phyloP scores from a whole-genome alignment of 2,329 filamentous ascomycete genomes.

The Coniochaeta sp. region DNA sequence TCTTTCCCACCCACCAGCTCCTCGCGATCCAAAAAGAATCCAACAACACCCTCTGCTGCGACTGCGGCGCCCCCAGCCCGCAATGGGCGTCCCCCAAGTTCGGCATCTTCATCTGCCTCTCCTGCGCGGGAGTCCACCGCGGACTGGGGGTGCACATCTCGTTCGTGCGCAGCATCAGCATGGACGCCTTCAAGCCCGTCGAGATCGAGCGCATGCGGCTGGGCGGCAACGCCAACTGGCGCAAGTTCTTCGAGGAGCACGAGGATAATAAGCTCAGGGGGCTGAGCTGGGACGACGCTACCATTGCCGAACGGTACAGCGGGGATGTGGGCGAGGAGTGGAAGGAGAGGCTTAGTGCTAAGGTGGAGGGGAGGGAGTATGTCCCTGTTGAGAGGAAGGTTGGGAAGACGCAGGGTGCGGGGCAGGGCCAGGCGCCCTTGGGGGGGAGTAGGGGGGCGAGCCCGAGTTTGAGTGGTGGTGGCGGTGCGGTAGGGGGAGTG shows the following conservation, averaged over 20 bases:
- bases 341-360: slow-evolving; percentile 82
- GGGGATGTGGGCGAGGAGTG: slow-evolving; percentile 89
- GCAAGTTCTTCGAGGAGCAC: slow-evolving; percentile 75
- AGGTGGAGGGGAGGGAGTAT: slow-evolving; percentile 83
- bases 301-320: slow-evolving; percentile 84
- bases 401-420: slow-evolving; percentile 17
- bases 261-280: slow-evolving; percentile 59
- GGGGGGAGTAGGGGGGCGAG: slow-evolving; percentile 20
- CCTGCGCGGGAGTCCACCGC: slow-evolving; percentile 89
- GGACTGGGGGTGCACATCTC: slow-evolving; percentile 96
- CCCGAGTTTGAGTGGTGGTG: slow-evolving; percentile 11
- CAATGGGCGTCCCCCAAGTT: slow-evolving; percentile 99
- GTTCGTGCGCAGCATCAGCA: slow-evolving; percentile 94
- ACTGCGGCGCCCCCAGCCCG: slow-evolving; percentile 90
- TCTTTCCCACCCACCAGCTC: slow-evolving; percentile 51
- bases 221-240: slow-evolving; percentile 85
- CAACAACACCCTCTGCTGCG: slow-evolving; percentile 85
- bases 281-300: slow-evolving; percentile 75
- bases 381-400: slow-evolving; percentile 61
- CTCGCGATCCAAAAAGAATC: slow-evolving; percentile 85
- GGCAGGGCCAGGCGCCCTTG: slow-evolving; percentile 25
- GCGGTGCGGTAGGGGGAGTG: background rate
- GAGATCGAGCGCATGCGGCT: slow-evolving; percentile 93
- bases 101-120: slow-evolving; percentile 96
- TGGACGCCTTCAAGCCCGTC: slow-evolving; percentile 93